A percentile compares a stretch with the other conserved stretches of the same genome.
Evolutionary conservation across 1,284 basidiomycete genomes (phyloP).

Genomic region (Cronartium ribicola): DNA sequence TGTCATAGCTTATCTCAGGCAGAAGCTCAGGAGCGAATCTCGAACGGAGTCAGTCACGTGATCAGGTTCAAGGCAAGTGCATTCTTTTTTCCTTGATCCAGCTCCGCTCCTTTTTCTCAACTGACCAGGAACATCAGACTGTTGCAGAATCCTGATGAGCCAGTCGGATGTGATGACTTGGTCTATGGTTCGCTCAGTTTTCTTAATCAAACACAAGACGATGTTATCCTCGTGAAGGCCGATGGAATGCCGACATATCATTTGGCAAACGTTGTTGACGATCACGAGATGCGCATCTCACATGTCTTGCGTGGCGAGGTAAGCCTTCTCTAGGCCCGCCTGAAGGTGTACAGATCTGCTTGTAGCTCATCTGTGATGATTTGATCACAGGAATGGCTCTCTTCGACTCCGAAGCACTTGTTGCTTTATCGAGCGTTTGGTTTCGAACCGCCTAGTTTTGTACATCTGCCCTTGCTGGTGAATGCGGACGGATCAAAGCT

Average conservation of each 20-base stretch:
- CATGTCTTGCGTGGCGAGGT: conserved; percentile 94
- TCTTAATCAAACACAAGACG: conserved; percentile 59
- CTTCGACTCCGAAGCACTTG: conserved; percentile 87
- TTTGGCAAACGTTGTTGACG: conserved; percentile 90
- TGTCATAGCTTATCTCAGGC: conserved; percentile 80
- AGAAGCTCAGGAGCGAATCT: conserved; percentile 69
- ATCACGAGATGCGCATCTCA: conserved; percentile 90
- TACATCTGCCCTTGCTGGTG: conserved; percentile 82
- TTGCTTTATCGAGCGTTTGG: conserved; percentile 78
- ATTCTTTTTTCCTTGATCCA: conserved; percentile 39
- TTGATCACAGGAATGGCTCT: conserved; percentile 77
- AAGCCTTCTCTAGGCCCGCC: conserved; percentile 43
- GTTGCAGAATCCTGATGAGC: conserved; percentile 60
- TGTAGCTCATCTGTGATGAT: background rate
- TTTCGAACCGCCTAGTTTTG: conserved; percentile 71
- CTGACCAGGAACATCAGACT: conserved; percentile 54
- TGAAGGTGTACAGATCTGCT: too few species aligned
- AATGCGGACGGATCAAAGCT: conserved; percentile 91
- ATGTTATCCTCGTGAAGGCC: conserved; percentile 86
- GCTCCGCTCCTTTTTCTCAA: conserved; percentile 45
- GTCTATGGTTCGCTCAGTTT: conserved; percentile 67
- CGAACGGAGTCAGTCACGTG: conserved; percentile 70
- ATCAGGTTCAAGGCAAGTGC: conserved; percentile 76
- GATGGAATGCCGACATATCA: conserved; percentile 95
- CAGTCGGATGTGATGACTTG: conserved; percentile 17